phyloP scores from a whole-genome alignment of 768 basidiomycete genomes.

The Naganishia friedmannii region DNA sequence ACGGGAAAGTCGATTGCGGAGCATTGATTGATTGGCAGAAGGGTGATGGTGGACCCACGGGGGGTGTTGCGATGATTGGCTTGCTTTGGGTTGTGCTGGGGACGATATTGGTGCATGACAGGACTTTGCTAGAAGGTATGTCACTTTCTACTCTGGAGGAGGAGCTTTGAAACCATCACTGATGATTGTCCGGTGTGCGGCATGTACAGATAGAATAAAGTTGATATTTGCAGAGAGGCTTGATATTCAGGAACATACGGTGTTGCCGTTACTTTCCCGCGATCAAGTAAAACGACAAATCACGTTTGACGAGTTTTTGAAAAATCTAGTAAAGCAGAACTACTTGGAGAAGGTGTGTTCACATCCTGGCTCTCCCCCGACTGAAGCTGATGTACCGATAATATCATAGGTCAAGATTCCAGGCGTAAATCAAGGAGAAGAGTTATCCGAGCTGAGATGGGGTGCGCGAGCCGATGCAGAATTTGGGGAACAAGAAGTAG shows the following conservation, averaged over 20 bases:
- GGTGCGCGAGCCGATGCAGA: conserved; percentile 75
- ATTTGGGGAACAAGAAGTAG: conserved; percentile 73
- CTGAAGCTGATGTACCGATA: background rate
- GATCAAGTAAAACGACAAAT: conserved; percentile 57
- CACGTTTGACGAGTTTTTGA: conserved; percentile 66
- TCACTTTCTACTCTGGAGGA: conserved; percentile 21
- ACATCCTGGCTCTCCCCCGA: background rate
- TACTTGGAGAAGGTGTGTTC: conserved; percentile 67
- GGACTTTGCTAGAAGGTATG: conserved; percentile 71
- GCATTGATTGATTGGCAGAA: conserved; percentile 52
- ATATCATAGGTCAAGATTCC: conserved; percentile 32
- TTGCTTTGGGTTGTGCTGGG: conserved; percentile 77
- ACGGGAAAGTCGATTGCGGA: conserved; percentile 52
- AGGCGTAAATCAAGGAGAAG: conserved; percentile 50
- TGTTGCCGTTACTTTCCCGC: conserved; percentile 59
- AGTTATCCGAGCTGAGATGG: conserved; percentile 77
- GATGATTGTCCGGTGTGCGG: conserved; percentile 1
- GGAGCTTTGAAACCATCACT: background rate
- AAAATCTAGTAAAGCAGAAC: conserved; percentile 64
- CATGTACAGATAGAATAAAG: conserved; percentile 56
- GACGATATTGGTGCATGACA: conserved; percentile 76
- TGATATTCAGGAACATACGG: conserved; percentile 58
- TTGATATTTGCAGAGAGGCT: conserved; percentile 65
- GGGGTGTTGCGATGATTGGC: conserved; percentile 60
- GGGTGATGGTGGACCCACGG: conserved; percentile 59